These are phyloP conservation scores for Begonia loranthoides DNA, from an alignment of 306 rosid genomes.

Conservation along the genomic window DNA sequence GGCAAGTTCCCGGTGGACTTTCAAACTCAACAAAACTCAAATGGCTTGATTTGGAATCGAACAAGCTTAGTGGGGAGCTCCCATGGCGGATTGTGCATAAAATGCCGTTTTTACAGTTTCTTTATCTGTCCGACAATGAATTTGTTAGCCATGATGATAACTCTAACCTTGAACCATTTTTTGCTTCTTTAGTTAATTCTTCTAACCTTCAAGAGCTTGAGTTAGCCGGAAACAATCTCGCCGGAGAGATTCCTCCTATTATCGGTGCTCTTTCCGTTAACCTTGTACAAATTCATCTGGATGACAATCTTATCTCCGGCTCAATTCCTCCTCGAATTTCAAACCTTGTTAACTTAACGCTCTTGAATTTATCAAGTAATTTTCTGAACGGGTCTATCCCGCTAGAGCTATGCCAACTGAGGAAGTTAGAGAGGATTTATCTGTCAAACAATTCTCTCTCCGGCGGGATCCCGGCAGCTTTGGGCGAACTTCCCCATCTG, in stretches of 20 bases:
- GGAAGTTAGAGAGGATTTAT: slow-evolving; percentile 56
- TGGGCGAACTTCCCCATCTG: slow-evolving; percentile 50
- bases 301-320: slow-evolving; percentile 53
- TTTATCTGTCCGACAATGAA: slow-evolving; percentile 60
- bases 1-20: slow-evolving; percentile 53
- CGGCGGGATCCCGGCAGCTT: slow-evolving; percentile 66
- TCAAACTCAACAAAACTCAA: slow-evolving; percentile 52
- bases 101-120: slow-evolving; percentile 51
- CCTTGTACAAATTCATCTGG: slow-evolving; percentile 50
- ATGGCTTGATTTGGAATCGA: slow-evolving; percentile 83
- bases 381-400: slow-evolving; percentile 72
- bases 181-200: slow-evolving; percentile 47
- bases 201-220: slow-evolving; percentile 68
- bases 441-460: slow-evolving; percentile 70
- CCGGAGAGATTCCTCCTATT: slow-evolving; percentile 60
- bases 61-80: slow-evolving; percentile 53
- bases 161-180: slow-evolving; percentile 75
- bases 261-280: slow-evolving; percentile 63
- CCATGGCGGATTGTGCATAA: slow-evolving; percentile 37
- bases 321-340: slow-evolving; percentile 63
- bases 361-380: slow-evolving; percentile 70
- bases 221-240: slow-evolving; percentile 63
- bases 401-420: slow-evolving; percentile 32
- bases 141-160: slow-evolving; percentile 66
- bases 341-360: slow-evolving; percentile 60